Conservation (phyloP, 2,329 filamentous ascomycete species). For the Trichoderma asperellum region DNA sequence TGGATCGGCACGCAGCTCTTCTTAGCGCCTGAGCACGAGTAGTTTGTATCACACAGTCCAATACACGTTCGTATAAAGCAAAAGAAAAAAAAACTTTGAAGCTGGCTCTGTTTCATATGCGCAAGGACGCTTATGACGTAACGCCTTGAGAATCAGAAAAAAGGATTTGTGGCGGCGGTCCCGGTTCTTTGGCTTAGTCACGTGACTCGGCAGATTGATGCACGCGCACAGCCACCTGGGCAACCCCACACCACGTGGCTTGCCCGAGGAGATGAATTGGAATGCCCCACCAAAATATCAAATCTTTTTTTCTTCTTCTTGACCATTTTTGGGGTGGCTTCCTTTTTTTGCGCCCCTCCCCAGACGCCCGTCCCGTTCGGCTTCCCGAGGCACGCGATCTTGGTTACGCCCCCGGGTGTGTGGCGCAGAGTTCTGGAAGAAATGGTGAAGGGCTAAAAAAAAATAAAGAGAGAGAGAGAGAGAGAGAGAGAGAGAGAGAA, state of each 20-base stretch:
- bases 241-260: constrained; percentile 25
- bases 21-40: constrained; percentile 5
- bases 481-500: not conserved
- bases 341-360: not conserved
- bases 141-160: not conserved
- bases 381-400: constrained; percentile 19
- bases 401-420: constrained; percentile 12
- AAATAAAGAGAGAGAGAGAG: not conserved
- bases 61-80: not conserved
- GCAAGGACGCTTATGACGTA: constrained; percentile 22
- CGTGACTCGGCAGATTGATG: not conserved
- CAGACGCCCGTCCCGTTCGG: constrained; percentile 21
- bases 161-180: constrained; percentile 22
- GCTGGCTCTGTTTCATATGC: constrained; percentile 3
- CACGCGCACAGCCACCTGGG: constrained; percentile 24
- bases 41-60: not conserved
- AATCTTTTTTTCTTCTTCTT: not conserved
- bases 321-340: not conserved
- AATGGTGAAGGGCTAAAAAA: not conserved
- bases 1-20: not conserved
- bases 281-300: not conserved
- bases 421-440: not conserved
- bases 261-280: not conserved
- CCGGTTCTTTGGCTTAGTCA: constrained; percentile 25
- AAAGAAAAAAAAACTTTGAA: not conserved